phyloP scores from a whole-genome alignment of 495 filamentous ascomycete genomes.

The Evansstolkia leycettana region DNA sequence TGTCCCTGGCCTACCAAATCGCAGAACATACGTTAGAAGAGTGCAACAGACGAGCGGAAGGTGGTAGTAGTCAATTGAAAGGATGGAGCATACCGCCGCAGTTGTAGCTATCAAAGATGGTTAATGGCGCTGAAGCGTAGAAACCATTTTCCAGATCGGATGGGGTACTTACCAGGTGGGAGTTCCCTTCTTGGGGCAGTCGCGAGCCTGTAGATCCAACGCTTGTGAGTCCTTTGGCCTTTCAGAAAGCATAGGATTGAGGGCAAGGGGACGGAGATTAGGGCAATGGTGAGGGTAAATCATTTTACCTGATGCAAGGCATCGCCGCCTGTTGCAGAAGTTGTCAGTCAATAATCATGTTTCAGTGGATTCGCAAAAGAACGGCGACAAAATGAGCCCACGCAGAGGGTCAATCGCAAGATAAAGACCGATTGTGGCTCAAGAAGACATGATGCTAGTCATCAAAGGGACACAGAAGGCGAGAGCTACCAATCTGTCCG shows the following conservation, averaged over 20 bases:
- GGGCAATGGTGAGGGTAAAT: constrained; percentile 2
- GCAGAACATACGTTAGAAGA: constrained; percentile 7
- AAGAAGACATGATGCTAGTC: neutral
- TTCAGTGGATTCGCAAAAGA: constrained; percentile 5
- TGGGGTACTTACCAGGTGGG: constrained; percentile 64
- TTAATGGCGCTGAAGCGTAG: neutral
- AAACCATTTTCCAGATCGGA: neutral
- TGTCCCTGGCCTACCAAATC: constrained; percentile 62
- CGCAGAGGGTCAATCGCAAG: neutral
- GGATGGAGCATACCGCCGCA: constrained; percentile 52
- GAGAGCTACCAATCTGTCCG: neutral
- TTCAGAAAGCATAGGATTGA: neutral
- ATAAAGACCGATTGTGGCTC: too few relatives aligned
- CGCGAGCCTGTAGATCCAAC: constrained; percentile 53
- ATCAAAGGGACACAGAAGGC: neutral
- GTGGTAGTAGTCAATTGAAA: too few relatives aligned
- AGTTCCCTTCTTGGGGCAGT: constrained; percentile 87
- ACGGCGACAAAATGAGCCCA: neutral
- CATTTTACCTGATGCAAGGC: constrained; percentile 53
- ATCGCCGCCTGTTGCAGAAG: constrained; percentile 50
- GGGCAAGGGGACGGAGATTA: neutral
- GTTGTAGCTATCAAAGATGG: constrained; percentile 47
- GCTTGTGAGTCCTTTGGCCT: constrained; percentile 10
- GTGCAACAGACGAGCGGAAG: too few relatives aligned
- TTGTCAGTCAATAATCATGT: constrained; percentile 12